Conservation (phyloP, 2,329 filamentous ascomycete species). For the Talaromyces sp. region DNA sequence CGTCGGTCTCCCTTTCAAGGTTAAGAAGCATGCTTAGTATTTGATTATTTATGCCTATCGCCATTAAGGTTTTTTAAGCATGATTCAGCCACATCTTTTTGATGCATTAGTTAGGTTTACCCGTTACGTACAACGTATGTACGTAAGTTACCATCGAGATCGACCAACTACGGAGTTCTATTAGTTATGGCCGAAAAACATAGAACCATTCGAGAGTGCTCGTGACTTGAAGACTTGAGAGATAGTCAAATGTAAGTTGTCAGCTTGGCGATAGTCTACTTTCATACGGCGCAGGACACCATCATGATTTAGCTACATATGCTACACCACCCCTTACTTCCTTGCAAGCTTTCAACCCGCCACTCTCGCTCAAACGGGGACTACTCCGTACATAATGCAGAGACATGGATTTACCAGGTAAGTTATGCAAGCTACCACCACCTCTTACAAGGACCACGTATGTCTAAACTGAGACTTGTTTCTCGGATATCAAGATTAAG, state of each 20-base stretch:
- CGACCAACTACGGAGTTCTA: too few relatives aligned
- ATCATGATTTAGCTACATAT: neutral
- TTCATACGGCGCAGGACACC: neutral
- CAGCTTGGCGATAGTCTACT: neutral
- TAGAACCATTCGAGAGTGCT: too few relatives aligned
- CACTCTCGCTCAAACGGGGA: neutral
- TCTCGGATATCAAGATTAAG: neutral
- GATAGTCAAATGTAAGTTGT: neutral
- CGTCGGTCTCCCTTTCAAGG: neutral
- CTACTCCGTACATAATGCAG: neutral
- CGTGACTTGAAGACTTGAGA: too few relatives aligned
- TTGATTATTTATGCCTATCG: constrained; percentile 1
- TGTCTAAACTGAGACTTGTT: constrained; percentile 3
- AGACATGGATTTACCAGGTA: constrained; percentile 1
- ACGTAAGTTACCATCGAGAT: too few relatives aligned
- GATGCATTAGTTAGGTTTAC: neutral
- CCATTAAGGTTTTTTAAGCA: constrained; percentile 13
- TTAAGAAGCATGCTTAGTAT: constrained; percentile 6
- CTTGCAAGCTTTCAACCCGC: neutral
- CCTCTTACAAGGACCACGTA: neutral
- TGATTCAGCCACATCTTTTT: constrained; percentile 11
- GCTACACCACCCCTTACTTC: neutral
- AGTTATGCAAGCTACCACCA: neutral
- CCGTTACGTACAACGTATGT: too few relatives aligned
- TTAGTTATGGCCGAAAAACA: too few relatives aligned